A percentile compares a stretch with the other conserved stretches of the same genome.
Evolutionary conservation across 257 asterid species (phyloP).

Genomic region (Ajuga chamaepitys): DNA sequence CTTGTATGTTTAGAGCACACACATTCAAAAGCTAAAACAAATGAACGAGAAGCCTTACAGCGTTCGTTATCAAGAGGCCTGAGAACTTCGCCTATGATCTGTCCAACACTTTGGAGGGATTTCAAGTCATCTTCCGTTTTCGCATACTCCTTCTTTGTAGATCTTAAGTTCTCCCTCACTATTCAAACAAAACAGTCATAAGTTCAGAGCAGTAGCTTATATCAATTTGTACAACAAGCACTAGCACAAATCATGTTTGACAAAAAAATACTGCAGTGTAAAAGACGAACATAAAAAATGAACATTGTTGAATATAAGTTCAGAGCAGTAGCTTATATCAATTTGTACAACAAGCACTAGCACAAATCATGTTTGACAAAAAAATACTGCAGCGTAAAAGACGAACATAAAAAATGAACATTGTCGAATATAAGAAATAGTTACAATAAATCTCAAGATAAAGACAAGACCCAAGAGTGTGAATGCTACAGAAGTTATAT

Average conservation of each 20-base stretch:
- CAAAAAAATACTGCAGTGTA: not conserved
- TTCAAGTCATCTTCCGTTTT: slow-evolving; percentile 92
- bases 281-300: not conserved
- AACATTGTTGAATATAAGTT: too few species aligned
- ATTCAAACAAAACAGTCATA: slow-evolving; percentile 13
- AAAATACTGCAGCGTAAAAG: not conserved
- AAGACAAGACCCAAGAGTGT: not conserved
- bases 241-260: slow-evolving; percentile 8
- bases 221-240: slow-evolving; percentile 19
- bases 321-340: too few species aligned
- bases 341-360: slow-evolving; percentile 25
- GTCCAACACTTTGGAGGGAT: slow-evolving; percentile 99
- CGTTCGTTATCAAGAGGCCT: slow-evolving; percentile 94
- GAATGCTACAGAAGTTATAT: not conserved
- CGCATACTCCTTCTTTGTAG: slow-evolving; percentile 76
- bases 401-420: too few species aligned
- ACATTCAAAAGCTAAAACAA: not conserved
- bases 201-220: too few species aligned
- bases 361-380: not conserved
- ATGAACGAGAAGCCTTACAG: slow-evolving; percentile 36
- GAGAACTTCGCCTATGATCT: slow-evolving; percentile 95
- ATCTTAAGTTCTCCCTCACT: slow-evolving; percentile 70
- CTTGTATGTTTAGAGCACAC: not conserved
- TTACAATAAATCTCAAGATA: not conserved
- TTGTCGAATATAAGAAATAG: too few species aligned